A percentile compares a stretch with the other conserved stretches of the same genome.
These are phyloP conservation scores for Pythium rhizo-oryzae DNA, from an alignment of 352 stramenopile species.

Conservation along the genomic window DNA sequence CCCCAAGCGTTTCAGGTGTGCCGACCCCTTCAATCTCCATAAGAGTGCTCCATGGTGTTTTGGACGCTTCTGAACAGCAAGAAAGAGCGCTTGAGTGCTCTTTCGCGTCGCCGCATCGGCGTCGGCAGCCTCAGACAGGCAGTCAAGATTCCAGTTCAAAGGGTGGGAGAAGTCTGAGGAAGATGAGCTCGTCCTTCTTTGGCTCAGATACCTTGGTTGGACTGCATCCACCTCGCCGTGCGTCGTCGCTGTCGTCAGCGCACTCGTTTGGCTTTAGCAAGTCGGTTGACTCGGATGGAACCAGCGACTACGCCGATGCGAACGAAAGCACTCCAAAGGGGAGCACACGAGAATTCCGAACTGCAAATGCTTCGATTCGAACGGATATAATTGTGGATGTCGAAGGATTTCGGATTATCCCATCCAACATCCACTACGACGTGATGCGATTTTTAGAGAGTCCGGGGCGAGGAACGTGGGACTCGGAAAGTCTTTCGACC, in stretches of 20 bases:
- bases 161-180: conserved; percentile 13
- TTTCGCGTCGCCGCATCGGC: conserved; percentile 25
- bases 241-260: conserved; percentile 14
- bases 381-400: conserved; percentile 77
- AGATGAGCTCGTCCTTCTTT: conserved; percentile 33
- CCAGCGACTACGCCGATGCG: conserved; percentile 6
- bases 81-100: conserved; percentile 28
- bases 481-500: conserved; percentile 5
- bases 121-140: background rate
- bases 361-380: conserved; percentile 36
- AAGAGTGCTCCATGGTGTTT: conserved; percentile 42
- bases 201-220: conserved; percentile 27
- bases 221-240: conserved; percentile 16
- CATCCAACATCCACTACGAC: conserved; percentile 84
- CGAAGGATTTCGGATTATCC: conserved; percentile 76
- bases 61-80: conserved; percentile 47
- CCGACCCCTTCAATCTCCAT: conserved; percentile 58
- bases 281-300: conserved; percentile 18
- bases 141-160: conserved; percentile 20
- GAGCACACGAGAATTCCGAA: conserved; percentile 1
- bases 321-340: conserved; percentile 9
- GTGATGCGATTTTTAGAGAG: conserved; percentile 70
- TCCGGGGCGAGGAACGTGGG: conserved; percentile 23
- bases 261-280: conserved; percentile 18
- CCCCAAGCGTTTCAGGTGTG: conserved; percentile 18